These are phyloP conservation scores for Fusarium tanahbumbuense DNA, from an alignment of 2,329 filamentous ascomycete genomes.

Conservation along the genomic window DNA sequence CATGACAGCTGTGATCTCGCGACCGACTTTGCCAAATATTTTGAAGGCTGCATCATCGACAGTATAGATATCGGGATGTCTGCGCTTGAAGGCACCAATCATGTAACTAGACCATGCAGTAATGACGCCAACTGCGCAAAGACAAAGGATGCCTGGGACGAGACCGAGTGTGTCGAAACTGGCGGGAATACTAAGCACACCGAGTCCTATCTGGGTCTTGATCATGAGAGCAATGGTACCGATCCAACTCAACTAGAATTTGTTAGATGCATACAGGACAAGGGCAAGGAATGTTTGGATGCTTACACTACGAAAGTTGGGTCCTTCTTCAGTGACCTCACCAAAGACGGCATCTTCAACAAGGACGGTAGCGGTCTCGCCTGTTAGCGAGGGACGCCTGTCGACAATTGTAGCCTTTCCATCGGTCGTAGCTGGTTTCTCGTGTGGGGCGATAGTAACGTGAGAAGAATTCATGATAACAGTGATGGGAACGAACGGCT, in stretches of 20 bases:
- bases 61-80: constrained; percentile 62
- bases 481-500: not conserved
- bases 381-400: constrained; percentile 9
- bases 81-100: constrained; percentile 62
- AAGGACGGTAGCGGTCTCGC: not conserved
- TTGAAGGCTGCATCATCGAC: constrained; percentile 63
- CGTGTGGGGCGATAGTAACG: not conserved
- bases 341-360: constrained; percentile 39
- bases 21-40: constrained; percentile 59
- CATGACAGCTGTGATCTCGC: constrained; percentile 54
- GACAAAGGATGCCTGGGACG: constrained; percentile 60
- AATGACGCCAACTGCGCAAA: constrained; percentile 55
- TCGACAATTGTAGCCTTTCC: constrained; percentile 8
- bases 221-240: constrained; percentile 58
- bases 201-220: constrained; percentile 58
- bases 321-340: constrained; percentile 41
- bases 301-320: constrained; percentile 48
- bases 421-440: not conserved
- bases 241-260: constrained; percentile 54
- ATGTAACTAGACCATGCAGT: constrained; percentile 63
- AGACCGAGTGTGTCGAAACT: constrained; percentile 60
- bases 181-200: constrained; percentile 62
- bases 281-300: not conserved
- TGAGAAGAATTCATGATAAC: constrained; percentile 4
- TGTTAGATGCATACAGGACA: constrained; percentile 1